Base-by-base conservation (phyloP, 768 basidiomycete genomes). In the Rhizopogon roseolus region DNA sequence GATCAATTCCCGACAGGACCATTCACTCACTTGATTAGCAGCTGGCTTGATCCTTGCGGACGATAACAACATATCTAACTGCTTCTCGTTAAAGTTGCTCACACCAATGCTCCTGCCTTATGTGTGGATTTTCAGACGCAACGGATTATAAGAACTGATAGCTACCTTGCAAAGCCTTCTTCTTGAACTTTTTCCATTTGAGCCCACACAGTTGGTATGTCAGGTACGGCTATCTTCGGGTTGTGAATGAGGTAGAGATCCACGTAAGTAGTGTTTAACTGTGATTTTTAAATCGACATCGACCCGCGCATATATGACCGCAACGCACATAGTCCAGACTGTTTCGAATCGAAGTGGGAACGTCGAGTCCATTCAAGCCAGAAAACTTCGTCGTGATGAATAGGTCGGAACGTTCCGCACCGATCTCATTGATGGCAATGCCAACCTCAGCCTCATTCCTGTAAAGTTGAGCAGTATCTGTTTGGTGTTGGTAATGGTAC, bases 161-260 rank as follows among this genome's bases (percentile, higher is more conserved):
- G 70, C 37, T 50, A 82, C 85, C 81, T 86, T 48, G 76, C 78
- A 1, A 84, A 68, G 1, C 85, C 85, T 17, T 76, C 69, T 19
- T 72, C 67, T 59, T 81, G 76, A 52, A 86, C 57, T 14, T 74
- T 73, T 61, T 87, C 86, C 74, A 89, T 79, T 62, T 82, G 71
- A 28, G 68, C 75, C 87, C 87, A 89, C 4, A 74, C 73, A 41
- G 77, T 80, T 1, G 81, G 78, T 39, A 85, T 84, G 56, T 87
- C 81, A 0, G 82, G 81, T 19, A 66, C 59, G 8, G 80, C 82
- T 17, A 81, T 64, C 2, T 71, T 58, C 7, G 85, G 85, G 51
- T 65, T 60, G 63, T 89, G 86, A 43, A 89, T 82, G 44, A 89
- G 78, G 66, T 90, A 90, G 37, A 89, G 65, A 64, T 91, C 85